phyloP scores from a whole-genome alignment of 331 rosid species.

The Acacia pycnantha region DNA sequence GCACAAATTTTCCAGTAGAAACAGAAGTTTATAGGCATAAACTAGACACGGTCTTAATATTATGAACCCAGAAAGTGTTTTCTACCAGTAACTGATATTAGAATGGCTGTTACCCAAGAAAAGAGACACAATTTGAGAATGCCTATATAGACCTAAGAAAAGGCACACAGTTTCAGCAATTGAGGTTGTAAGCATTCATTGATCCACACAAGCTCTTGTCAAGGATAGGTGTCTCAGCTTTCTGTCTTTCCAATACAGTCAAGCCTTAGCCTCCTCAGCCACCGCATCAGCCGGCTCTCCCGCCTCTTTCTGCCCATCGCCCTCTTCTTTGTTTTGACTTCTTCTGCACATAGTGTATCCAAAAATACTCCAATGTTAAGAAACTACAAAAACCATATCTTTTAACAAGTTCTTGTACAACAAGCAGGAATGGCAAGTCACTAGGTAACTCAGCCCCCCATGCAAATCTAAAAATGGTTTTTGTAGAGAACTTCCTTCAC shows the following conservation, averaged over 20 bases:
- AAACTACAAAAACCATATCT: background rate
- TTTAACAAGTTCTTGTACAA: background rate
- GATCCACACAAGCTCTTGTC: background rate
- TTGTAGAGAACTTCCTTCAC: background rate
- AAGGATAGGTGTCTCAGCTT: background rate
- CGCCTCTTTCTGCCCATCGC: background rate
- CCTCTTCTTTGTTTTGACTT: background rate
- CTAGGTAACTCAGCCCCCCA: background rate
- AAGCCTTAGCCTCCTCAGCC: conserved; percentile 27
- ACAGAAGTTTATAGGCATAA: background rate
- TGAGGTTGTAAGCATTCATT: background rate
- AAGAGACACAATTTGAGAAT: background rate
- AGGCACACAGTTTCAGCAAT: background rate
- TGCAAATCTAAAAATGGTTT: background rate
- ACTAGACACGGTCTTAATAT: background rate
- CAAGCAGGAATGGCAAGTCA: background rate
- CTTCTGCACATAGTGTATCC: background rate
- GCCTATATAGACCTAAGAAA: background rate
- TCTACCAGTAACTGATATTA: background rate
- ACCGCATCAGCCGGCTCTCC: background rate
- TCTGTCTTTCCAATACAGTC: conserved; percentile 11
- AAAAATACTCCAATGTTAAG: background rate
- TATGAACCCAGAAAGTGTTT: background rate
- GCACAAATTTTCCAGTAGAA: background rate
- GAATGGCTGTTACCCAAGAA: background rate